Percentiles rank a stretch among this genome's conserved stretches.
Evolutionary conservation across 1,284 basidiomycete genomes (phyloP).

Genomic region (Marasmius tenuissimus): DNA sequence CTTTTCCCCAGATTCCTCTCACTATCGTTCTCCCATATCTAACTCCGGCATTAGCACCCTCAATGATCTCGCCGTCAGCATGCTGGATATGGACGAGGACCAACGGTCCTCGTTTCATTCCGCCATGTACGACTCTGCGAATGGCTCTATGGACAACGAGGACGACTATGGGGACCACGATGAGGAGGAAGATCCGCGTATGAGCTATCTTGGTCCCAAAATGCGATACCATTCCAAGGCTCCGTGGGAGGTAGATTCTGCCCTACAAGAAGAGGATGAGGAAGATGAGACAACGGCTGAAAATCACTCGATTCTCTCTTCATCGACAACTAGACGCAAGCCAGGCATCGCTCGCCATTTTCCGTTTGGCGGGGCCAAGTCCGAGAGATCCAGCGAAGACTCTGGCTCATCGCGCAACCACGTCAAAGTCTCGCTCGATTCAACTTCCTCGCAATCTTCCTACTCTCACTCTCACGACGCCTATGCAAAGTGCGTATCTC

Average conservation of each 20-base stretch:
- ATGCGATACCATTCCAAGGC: slow-evolving; percentile 78
- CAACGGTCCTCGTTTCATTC: slow-evolving; percentile 41
- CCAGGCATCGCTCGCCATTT: slow-evolving; percentile 32
- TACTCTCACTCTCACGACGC: slow-evolving; percentile 50
- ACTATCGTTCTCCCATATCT: slow-evolving; percentile 13
- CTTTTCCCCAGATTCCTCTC: slow-evolving; percentile 46
- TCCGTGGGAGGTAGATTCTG: slow-evolving; percentile 72
- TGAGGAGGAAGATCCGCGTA: slow-evolving; percentile 42
- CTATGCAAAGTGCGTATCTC: slow-evolving; percentile 47
- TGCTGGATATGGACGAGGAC: slow-evolving; percentile 63
- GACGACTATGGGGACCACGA: slow-evolving; percentile 32
- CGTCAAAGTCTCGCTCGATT: slow-evolving; percentile 61
- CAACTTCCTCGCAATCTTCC: slow-evolving; percentile 46
- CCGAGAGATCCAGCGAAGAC: slow-evolving; percentile 61
- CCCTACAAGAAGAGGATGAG: slow-evolving; percentile 47
- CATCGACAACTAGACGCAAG: slow-evolving; percentile 19
- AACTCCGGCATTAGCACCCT: slow-evolving; percentile 35
- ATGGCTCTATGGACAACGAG: slow-evolving; percentile 9
- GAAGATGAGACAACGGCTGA: slow-evolving; percentile 29
- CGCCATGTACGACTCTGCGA: slow-evolving; percentile 22
- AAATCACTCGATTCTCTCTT: slow-evolving; percentile 23
- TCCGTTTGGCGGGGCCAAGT: slow-evolving; percentile 43
- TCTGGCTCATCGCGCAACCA: slow-evolving; percentile 53
- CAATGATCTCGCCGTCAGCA: slow-evolving; percentile 50
- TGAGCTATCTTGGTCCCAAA: slow-evolving; percentile 74